phyloP scores from a whole-genome alignment of 2,329 filamentous ascomycete genomes.

The Nemania diffusa region DNA sequence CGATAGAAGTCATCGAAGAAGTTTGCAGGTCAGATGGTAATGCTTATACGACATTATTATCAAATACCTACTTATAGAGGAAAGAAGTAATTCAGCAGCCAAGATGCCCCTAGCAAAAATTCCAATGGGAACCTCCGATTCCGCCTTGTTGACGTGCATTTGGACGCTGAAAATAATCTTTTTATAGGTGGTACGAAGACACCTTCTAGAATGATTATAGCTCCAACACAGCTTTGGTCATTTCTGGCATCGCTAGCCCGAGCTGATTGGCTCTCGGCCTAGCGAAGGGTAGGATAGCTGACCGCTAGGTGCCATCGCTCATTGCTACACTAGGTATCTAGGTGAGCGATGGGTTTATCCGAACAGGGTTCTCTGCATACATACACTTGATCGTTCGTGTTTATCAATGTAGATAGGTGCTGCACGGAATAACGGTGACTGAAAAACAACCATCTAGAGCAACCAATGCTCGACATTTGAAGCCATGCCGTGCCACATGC shows the following conservation, averaged over 20 bases:
- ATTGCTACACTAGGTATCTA: constrained; percentile 16
- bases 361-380: constrained; percentile 26
- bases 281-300: constrained; percentile 26
- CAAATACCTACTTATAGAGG: neutral
- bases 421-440: constrained; percentile 27
- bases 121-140: constrained; percentile 4
- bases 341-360: constrained; percentile 20
- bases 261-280: constrained; percentile 20
- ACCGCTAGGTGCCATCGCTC: constrained; percentile 27
- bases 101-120: neutral
- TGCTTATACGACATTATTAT: neutral
- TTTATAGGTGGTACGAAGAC: constrained; percentile 19
- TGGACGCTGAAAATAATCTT: constrained; percentile 8
- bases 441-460: constrained; percentile 5
- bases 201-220: constrained; percentile 34
- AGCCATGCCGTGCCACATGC: constrained; percentile 26
- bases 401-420: constrained; percentile 1
- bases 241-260: constrained; percentile 20
- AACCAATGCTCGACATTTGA: constrained; percentile 14
- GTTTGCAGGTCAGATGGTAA: neutral
- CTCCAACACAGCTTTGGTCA: constrained; percentile 17
- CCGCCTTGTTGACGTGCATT: constrained; percentile 19
- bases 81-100: neutral
- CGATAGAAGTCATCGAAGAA: neutral
- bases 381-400: constrained; percentile 5